Percentiles rank a stretch among this genome's conserved stretches.
Evolutionary conservation across 2,329 filamentous ascomycete genomes (phyloP).

Genomic region (Trichophyton benhamiae): DNA sequence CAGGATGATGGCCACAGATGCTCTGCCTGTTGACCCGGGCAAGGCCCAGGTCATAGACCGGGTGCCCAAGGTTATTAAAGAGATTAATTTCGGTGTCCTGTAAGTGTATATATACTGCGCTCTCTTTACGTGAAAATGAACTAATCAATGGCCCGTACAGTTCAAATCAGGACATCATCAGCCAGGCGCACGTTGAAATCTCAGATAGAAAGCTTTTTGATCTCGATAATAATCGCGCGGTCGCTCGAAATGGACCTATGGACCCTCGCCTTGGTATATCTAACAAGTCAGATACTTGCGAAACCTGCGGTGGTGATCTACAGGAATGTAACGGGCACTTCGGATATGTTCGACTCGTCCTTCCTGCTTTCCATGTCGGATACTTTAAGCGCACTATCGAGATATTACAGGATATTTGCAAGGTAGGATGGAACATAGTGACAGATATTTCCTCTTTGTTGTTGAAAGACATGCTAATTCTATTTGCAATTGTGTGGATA

Average conservation of each 20-base stretch:
- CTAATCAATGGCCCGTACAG: constrained; percentile 30
- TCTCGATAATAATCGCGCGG: constrained; percentile 62
- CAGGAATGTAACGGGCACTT: constrained; percentile 90
- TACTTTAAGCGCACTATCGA: constrained; percentile 89
- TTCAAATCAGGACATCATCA: constrained; percentile 87
- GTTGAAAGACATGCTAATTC: background rate
- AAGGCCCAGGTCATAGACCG: constrained; percentile 88
- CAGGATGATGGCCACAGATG: constrained; percentile 31
- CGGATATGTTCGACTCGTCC: constrained; percentile 76
- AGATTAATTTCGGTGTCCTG: constrained; percentile 89
- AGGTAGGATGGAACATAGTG: constrained; percentile 34
- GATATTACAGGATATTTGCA: constrained; percentile 92
- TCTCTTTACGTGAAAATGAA: background rate
- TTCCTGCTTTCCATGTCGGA: constrained; percentile 91
- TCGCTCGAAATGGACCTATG: constrained; percentile 72
- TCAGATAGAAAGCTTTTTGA: constrained; percentile 93
- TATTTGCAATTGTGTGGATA: constrained; percentile 20
- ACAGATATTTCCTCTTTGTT: background rate
- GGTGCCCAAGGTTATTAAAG: constrained; percentile 80
- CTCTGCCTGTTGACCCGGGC: constrained; percentile 37
- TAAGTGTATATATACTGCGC: constrained; percentile 32
- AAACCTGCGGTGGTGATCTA: constrained; percentile 70
- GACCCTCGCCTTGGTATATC: constrained; percentile 83
- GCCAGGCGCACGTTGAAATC: constrained; percentile 86
- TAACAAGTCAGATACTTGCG: constrained; percentile 64